These are phyloP conservation scores for Nigrospora oryzae DNA, from an alignment of 2,329 filamentous ascomycete genomes.

Conservation along the genomic window DNA sequence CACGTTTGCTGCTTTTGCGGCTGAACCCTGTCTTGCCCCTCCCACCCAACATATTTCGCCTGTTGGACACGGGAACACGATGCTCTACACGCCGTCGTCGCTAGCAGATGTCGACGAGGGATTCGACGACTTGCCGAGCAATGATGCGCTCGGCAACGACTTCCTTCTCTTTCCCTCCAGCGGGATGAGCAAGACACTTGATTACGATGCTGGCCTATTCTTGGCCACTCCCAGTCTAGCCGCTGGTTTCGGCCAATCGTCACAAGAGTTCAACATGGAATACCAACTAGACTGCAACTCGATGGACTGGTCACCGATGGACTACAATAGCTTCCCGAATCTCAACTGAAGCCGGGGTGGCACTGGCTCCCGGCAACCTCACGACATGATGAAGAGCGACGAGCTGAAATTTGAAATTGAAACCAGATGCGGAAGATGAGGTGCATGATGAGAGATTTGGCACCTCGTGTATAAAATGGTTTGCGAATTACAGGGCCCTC, in stretches of 20 bases:
- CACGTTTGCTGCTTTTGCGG: constrained; percentile 29
- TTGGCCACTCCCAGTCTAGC: constrained; percentile 37
- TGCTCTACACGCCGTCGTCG: constrained; percentile 60
- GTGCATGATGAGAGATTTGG: too few relatives aligned
- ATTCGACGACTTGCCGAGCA: constrained; percentile 46
- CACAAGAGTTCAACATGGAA: constrained; percentile 35
- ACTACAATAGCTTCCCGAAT: constrained; percentile 11
- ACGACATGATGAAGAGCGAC: constrained; percentile 2
- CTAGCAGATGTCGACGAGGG: constrained; percentile 56
- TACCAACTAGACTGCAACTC: constrained; percentile 6
- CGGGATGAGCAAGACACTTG: constrained; percentile 28
- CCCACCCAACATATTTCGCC: constrained; percentile 55
- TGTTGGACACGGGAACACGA: constrained; percentile 57
- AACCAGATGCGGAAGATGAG: not conserved
- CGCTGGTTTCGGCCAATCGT: constrained; percentile 43
- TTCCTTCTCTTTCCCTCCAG: constrained; percentile 53
- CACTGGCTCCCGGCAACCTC: not conserved
- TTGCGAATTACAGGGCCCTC: too few relatives aligned
- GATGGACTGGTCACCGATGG: constrained; percentile 20
- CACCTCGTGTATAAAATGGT: too few relatives aligned
- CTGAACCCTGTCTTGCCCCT: constrained; percentile 30
- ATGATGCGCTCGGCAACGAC: constrained; percentile 41
- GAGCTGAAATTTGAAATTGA: not conserved
- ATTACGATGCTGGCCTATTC: constrained; percentile 36
- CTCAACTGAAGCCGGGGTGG: constrained; percentile 5